A percentile compares a stretch with the other conserved stretches of the same genome.
phyloP scores from a whole-genome alignment of 2,329 filamentous ascomycete genomes.

The Ophiostoma himal-ulmi region DNA sequence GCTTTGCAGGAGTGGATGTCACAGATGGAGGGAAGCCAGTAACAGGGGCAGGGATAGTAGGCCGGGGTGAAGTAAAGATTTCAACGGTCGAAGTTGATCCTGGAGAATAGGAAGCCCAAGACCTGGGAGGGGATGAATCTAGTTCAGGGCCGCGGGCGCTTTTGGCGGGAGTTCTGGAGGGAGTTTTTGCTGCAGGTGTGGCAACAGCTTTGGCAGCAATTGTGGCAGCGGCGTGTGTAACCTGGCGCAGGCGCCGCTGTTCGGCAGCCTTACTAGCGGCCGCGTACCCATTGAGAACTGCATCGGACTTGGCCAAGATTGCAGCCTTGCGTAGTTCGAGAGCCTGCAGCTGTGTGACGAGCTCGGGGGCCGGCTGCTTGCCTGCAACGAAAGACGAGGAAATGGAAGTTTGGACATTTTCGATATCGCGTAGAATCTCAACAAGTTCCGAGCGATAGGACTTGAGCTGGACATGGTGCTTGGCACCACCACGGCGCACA shows the following conservation, averaged over 20 bases:
- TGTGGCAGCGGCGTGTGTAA: not conserved
- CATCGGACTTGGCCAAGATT: not conserved
- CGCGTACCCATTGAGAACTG: not conserved
- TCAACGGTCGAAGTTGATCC: not conserved
- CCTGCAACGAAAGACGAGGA: not conserved
- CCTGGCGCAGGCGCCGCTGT: not conserved
- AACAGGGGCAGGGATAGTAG: not conserved
- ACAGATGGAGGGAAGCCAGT: not conserved
- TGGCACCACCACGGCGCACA: not conserved
- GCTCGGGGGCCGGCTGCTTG: not conserved
- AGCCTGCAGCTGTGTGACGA: not conserved
- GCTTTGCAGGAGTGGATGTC: not conserved
- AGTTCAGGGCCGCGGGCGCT: not conserved
- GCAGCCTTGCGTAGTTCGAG: not conserved
- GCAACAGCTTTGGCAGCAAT: not conserved
- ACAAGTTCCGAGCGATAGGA: not conserved
- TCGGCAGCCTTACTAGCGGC: not conserved
- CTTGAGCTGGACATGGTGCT: not conserved
- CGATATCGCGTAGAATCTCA: not conserved
- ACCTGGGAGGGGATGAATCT: not conserved
- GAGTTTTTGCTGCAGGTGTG: not conserved
- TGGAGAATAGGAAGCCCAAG: not conserved
- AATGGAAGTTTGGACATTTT: not conserved
- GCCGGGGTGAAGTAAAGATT: not conserved
- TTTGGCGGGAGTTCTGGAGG: not conserved